These are phyloP conservation scores for Spirogloea muscicola DNA, from an alignment of 139 green algal genomes.

Conservation along the genomic window DNA sequence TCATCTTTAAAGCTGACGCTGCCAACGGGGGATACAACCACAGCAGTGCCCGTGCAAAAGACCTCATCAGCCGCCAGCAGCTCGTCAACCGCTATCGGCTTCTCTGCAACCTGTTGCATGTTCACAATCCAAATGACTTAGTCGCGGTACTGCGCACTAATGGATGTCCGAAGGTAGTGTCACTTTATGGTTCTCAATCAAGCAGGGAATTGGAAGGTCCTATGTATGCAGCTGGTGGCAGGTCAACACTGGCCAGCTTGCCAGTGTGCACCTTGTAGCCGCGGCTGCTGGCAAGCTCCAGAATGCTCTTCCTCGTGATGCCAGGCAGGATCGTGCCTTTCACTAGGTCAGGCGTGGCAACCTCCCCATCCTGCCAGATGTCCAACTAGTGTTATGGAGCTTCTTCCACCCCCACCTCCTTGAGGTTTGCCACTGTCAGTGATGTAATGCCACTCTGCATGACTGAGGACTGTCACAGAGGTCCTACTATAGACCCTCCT, in stretches of 20 bases:
- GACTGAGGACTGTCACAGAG: too few species aligned
- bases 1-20: slow-evolving; percentile 74
- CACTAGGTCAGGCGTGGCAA: slow-evolving; percentile 87
- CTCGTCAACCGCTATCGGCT: slow-evolving; percentile 68
- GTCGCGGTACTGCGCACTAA: too few species aligned
- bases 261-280: slow-evolving; percentile 80
- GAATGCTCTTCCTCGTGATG: slow-evolving; percentile 79
- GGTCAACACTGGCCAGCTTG: too few species aligned
- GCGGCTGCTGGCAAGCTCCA: slow-evolving; percentile 72
- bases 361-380: slow-evolving; percentile 66
- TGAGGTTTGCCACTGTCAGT: too few species aligned
- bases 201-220: neutral
- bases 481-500: too few species aligned
- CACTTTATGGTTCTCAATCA: neutral
- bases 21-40: slow-evolving; percentile 94
- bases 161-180: too few species aligned
- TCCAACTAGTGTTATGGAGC: neutral
- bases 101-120: slow-evolving; percentile 68
- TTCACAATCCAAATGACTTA: too few species aligned
- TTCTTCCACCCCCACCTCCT: too few species aligned
- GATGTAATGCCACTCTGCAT: too few species aligned
- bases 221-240: neutral
- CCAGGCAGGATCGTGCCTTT: slow-evolving; percentile 74
- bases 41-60: slow-evolving; percentile 80
- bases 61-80: slow-evolving; percentile 52